Base-by-base conservation (phyloP, 1,284 basidiomycete species). In the Irpex rosettiformis region DNA sequence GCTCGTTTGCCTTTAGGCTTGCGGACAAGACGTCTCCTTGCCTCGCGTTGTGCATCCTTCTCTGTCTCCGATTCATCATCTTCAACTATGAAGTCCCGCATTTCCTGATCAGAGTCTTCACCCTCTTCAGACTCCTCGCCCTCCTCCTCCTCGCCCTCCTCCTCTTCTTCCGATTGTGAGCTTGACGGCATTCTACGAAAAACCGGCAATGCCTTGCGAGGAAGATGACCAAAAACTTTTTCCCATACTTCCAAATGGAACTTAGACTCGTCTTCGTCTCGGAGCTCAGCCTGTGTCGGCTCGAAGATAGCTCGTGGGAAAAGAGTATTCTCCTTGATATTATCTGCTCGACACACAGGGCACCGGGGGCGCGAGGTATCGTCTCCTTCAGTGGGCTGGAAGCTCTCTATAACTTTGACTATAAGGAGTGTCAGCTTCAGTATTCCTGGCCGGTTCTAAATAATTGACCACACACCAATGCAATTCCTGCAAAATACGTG, bases 401-500 rank as follows among this genome's bases (percentile, higher is more conserved):
- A 47, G 10, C 11, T 18, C 8, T 47, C 22, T 11, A 37, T 37
- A 16, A 37, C 33, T 8, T 16, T 8, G 4, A 16, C 33, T 37
- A 37, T 37, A 8, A 37, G 16, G 16, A 37, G 33, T n/a, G n/a
- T n/a, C 33, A 8, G 33, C 33, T 37, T 37, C 33, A 37, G 33
- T 37, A 37, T 16, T 11, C 16, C 11, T 8, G 10, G 33, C 16
- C 10, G 33, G 16, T 16, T 37, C 10, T 16, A 37, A 37, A 16
- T 11, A 37, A 45, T 4, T 4, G 16, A 48, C 54, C 13, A 73
- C 78, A 60, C 65, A 81, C 80, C 60, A 37, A 81, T 75, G 61
- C 82, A 84, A 52, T 78, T 78, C 16, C 74, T 70, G 64, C 82
- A 85, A 68, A 81, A 84, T 3, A 76, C 68, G 61, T 84, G 83